Conservation (phyloP, 768 basidiomycete genomes). For the Termitomyces sp. region DNA sequence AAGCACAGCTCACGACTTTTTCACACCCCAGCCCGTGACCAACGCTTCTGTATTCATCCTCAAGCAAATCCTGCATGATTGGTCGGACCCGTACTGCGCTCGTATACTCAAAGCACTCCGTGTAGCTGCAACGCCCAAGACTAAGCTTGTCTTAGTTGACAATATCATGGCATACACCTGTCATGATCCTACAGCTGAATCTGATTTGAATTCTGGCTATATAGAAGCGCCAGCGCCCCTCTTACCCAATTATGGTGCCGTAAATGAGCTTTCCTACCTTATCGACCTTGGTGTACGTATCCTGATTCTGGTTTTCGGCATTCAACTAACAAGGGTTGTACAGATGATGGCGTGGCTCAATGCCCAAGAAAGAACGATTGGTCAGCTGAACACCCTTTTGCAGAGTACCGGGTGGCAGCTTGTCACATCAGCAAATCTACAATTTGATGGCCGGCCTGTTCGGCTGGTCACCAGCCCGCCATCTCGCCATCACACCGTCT, state of each 20-base stretch:
- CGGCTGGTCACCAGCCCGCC: too few relatives aligned
- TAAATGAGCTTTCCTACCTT: constrained; percentile 4
- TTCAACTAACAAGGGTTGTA: too few relatives aligned
- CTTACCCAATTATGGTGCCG: constrained; percentile 12
- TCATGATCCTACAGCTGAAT: constrained; percentile 5
- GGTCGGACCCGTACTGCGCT: constrained; percentile 30
- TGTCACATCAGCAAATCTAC: too few relatives aligned
- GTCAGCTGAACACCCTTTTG: constrained; percentile 6
- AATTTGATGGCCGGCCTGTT: too few relatives aligned
- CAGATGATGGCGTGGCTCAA: constrained; percentile 17
- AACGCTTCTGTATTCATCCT: constrained; percentile 37
- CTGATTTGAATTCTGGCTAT: background rate
- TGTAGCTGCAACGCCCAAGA: constrained; percentile 29
- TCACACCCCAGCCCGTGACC: constrained; percentile 32
- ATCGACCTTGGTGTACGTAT: constrained; percentile 4
- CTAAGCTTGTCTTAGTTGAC: constrained; percentile 38
- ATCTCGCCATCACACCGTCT: too few relatives aligned
- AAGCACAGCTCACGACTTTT: constrained; percentile 34
- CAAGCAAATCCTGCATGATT: constrained; percentile 37
- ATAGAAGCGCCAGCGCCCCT: constrained; percentile 9
- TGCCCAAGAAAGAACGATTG: constrained; percentile 12
- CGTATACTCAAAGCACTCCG: constrained; percentile 34
- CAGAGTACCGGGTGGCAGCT: constrained; percentile 11
- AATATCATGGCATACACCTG: constrained; percentile 30
- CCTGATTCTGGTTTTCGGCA: background rate